phyloP scores from a whole-genome alignment of 139 green algal genomes.

The Pleodorina starrii region DNA sequence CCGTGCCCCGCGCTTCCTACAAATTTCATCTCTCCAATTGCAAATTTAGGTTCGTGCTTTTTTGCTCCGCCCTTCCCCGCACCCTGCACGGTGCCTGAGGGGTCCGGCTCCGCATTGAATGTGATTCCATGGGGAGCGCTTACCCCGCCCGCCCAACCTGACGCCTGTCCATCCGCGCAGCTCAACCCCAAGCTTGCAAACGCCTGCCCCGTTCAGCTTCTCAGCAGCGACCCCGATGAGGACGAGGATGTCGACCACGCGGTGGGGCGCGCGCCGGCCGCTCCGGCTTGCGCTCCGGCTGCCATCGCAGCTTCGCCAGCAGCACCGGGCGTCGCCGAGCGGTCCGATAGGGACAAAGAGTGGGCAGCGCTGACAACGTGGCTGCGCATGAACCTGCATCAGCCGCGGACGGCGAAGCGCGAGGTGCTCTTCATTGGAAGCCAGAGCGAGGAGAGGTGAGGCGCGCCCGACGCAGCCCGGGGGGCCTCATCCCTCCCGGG shows the following conservation, averaged over 20 bases:
- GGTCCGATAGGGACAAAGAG: slow-evolving; percentile 60
- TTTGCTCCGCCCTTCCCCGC: too few relatives aligned
- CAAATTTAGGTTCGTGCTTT: too few relatives aligned
- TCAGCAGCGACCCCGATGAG: slow-evolving; percentile 34
- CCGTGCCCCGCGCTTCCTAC: too few relatives aligned
- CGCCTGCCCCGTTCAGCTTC: not conserved
- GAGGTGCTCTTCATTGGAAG: slow-evolving; percentile 65
- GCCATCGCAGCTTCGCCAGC: not conserved
- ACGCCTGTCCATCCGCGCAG: not conserved
- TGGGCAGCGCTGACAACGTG: slow-evolving; percentile 73
- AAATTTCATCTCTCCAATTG: too few relatives aligned
- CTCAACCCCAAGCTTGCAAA: not conserved
- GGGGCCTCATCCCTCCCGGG: too few relatives aligned
- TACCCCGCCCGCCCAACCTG: not conserved
- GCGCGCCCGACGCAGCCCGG: too few relatives aligned
- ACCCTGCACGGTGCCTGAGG: too few relatives aligned
- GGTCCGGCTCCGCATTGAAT: too few relatives aligned
- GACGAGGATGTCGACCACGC: not conserved
- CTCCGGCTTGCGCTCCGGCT: not conserved
- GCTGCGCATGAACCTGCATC: slow-evolving; percentile 73
- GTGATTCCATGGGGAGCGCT: too few relatives aligned
- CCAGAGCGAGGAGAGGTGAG: slow-evolving; percentile 24
- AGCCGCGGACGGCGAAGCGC: slow-evolving; percentile 68
- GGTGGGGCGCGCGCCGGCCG: not conserved
- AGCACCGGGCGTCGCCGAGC: not conserved